Evolutionary conservation across 129 eudicot genomes (phyloP), one percentile per base, ranked within the genome.

Genomic region (Tagetes patula): DNA sequence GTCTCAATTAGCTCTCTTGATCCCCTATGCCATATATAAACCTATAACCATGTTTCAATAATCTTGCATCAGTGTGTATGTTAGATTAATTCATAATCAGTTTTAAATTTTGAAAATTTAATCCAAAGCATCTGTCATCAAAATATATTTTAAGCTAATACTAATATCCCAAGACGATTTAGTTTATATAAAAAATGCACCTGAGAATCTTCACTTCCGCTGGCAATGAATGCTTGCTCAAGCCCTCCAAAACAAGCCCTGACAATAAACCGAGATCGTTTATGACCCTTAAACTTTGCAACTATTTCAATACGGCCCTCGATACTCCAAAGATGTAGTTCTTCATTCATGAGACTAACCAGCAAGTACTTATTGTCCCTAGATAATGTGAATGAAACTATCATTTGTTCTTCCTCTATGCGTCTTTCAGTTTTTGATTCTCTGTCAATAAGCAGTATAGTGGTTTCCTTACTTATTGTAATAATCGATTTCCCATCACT

Each of bases 191-290:
- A 56, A 60, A 34, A 8, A 71, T n/a, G 20, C 60, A 94, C 97
- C 97, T 84, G 97, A 41, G 99, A 91, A 78, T 95, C 99, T 85
- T 95, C 97, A 75, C 99, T 90, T 31, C 97, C 99, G 54, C 97
- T 86, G 54, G 97, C 91, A 75, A 95, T 82, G 75, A 95, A 90
- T 37, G 90, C 86, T 76, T 95, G 96, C 13, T 86, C 89, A 65
- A 88, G 78, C 47, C 99, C 99, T 79, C 99, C 99, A 76, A 90
- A 94, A 77, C 99, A 95, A 65, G 97, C 90, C 76, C 89, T 82
- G 36, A 95, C 86, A 33, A 95, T 75, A 84, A 84, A 90, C 30
- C 96, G 89, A 30, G 86, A 67, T 14, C 93, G 93, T 67, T 80
- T 95, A 49, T 90, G 99, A 79, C 99, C 99, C 84, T 86, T 90